phyloP scores from a whole-genome alignment of 139 green algal species.

The Gonium pectorale region DNA sequence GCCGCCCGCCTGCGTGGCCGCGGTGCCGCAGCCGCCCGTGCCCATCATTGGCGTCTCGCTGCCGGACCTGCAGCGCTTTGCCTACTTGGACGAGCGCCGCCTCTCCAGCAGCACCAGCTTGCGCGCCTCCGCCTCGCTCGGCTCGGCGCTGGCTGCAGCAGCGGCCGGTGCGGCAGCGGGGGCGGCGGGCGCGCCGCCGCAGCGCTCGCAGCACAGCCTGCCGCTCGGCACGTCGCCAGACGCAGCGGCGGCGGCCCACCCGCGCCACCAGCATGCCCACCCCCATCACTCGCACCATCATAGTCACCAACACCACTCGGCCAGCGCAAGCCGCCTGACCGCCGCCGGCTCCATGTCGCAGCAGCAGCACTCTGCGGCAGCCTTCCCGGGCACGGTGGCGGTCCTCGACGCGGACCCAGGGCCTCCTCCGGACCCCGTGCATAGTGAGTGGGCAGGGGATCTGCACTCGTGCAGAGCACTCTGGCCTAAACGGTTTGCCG shows the following conservation, averaged over 20 bases:
- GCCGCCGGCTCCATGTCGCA: neutral
- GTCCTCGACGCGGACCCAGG: conserved; percentile 36
- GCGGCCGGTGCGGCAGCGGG: neutral
- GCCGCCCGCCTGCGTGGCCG: conserved; percentile 75
- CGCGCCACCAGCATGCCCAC: too few species aligned
- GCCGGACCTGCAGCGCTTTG: conserved; percentile 64
- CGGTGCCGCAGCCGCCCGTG: conserved; percentile 56
- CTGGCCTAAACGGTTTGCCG: too few species aligned
- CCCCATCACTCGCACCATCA: neutral
- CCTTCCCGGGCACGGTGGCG: conserved; percentile 19
- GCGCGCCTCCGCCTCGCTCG: neutral
- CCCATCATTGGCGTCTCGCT: conserved; percentile 61
- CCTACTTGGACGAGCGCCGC: conserved; percentile 41
- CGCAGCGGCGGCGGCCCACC: too few species aligned
- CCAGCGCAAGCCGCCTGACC: neutral
- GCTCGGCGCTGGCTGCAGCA: neutral
- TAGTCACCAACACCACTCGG: neutral
- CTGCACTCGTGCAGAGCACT: too few species aligned
- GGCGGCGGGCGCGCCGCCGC: too few species aligned
- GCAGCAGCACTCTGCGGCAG: too few species aligned
- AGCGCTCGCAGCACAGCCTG: neutral
- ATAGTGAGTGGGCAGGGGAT: neutral
- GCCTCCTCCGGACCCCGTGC: neutral
- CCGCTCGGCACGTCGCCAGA: neutral
- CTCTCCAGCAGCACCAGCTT: neutral